These are phyloP conservation scores for Aspergillus fumigatus DNA, from an alignment of 2,329 filamentous ascomycete genomes.

Conservation along the genomic window DNA sequence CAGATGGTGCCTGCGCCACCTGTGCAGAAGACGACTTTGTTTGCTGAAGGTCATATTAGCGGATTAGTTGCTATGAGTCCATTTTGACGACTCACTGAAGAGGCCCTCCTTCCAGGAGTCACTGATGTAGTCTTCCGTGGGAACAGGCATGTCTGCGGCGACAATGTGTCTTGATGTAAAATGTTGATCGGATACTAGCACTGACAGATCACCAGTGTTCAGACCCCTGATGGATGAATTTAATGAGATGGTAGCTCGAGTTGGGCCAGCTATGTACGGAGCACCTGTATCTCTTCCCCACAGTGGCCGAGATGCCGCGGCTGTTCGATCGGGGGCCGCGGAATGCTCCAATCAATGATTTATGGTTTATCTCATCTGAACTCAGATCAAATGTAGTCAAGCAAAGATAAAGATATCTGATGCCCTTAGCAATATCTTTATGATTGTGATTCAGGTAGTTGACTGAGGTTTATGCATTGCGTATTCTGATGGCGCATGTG, in stretches of 20 bases:
- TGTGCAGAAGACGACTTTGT: slow-evolving; percentile 90
- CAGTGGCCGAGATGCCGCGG: not conserved
- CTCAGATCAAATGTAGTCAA: not conserved
- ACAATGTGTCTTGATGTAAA: not conserved
- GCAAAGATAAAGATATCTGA: not conserved
- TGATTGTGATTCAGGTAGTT: not conserved
- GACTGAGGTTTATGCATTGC: not conserved
- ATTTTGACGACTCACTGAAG: slow-evolving; percentile 58
- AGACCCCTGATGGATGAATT: not conserved
- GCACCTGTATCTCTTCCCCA: not conserved
- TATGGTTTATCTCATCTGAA: not conserved
- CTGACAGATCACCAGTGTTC: not conserved
- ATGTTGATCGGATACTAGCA: not conserved
- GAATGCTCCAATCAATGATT: not conserved
- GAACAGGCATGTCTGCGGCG: slow-evolving; percentile 55
- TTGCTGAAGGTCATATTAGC: slow-evolving; percentile 49
- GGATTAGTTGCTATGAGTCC: not conserved
- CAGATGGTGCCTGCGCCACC: slow-evolving; percentile 92
- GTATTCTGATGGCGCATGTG: not conserved
- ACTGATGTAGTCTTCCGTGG: slow-evolving; percentile 72
- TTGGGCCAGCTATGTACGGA: not conserved
- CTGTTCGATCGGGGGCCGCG: not conserved
- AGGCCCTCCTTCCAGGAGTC: slow-evolving; percentile 81
- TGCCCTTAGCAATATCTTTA: not conserved
- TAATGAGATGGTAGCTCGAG: not conserved